A percentile compares a stretch with the other conserved stretches of the same genome.
Evolutionary conservation across 768 basidiomycete genomes (phyloP).

Genomic region (Clathrus columnatus): DNA sequence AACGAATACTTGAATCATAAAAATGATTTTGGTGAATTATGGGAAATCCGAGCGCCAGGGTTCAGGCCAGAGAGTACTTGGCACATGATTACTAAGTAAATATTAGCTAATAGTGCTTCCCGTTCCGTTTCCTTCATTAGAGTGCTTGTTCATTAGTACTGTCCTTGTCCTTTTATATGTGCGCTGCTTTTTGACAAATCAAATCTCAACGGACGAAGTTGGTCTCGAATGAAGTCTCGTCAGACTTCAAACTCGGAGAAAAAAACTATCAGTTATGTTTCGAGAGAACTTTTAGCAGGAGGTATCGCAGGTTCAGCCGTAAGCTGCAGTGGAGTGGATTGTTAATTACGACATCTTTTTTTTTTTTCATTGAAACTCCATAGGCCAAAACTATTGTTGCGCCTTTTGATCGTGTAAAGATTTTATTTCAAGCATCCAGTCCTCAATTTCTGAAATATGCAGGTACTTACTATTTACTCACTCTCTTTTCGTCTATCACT

Average conservation of each 20-base stretch:
- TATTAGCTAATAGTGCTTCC: too few species aligned
- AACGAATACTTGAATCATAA: too few species aligned
- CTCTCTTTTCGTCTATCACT: neutral
- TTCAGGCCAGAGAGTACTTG: too few species aligned
- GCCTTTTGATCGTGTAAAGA: constrained; percentile 95
- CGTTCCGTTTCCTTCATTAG: too few species aligned
- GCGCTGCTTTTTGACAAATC: too few species aligned
- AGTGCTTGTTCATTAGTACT: too few species aligned
- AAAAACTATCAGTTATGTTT: constrained; percentile 53
- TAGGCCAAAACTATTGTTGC: constrained; percentile 94
- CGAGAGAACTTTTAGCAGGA: constrained; percentile 67
- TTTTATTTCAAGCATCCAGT: constrained; percentile 95
- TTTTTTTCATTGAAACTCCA: constrained; percentile 2
- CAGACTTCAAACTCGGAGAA: constrained; percentile 37
- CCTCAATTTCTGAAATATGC: constrained; percentile 91
- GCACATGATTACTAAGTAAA: too few species aligned
- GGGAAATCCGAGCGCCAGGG: too few species aligned
- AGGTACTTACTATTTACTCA: constrained; percentile 40
- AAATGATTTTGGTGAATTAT: too few species aligned
- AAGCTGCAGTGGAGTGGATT: constrained; percentile 26
- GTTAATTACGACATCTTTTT: neutral
- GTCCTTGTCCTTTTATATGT: neutral
- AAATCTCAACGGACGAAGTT: too few species aligned
- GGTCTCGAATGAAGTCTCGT: constrained; percentile 38
- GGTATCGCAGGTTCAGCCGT: constrained; percentile 92